These are phyloP conservation scores for Copromyces sp. DNA, from an alignment of 495 filamentous ascomycete genomes.

Conservation along the genomic window DNA sequence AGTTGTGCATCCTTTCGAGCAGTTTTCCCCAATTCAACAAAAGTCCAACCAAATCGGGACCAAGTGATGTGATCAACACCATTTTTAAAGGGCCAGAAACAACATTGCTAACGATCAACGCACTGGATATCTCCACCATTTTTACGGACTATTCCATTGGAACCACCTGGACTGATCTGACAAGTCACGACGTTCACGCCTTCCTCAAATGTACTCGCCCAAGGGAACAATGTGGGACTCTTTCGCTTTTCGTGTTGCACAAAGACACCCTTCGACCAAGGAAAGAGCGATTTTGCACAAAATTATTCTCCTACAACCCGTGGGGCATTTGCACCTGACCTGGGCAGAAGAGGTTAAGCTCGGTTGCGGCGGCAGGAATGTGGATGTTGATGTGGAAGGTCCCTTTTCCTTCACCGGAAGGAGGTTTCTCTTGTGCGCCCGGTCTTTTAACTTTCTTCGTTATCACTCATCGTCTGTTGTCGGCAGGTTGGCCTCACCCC, in stretches of 20 bases:
- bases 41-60: background rate
- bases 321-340: background rate
- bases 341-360: background rate
- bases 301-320: background rate
- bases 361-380: background rate
- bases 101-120: background rate
- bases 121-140: background rate
- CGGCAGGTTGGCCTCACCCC: background rate
- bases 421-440: background rate
- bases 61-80: background rate
- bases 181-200: background rate
- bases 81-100: background rate
- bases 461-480: background rate
- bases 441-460: background rate
- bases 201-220: background rate
- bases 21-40: background rate
- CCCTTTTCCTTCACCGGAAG: background rate
- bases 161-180: background rate
- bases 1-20: background rate
- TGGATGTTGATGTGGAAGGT: background rate
- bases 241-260: background rate
- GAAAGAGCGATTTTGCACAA: background rate
- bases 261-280: background rate
- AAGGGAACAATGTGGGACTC: background rate
- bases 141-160: background rate